Evolutionary conservation across 306 rosid species (phyloP).

Genomic region (Quercus agrifolia): DNA sequence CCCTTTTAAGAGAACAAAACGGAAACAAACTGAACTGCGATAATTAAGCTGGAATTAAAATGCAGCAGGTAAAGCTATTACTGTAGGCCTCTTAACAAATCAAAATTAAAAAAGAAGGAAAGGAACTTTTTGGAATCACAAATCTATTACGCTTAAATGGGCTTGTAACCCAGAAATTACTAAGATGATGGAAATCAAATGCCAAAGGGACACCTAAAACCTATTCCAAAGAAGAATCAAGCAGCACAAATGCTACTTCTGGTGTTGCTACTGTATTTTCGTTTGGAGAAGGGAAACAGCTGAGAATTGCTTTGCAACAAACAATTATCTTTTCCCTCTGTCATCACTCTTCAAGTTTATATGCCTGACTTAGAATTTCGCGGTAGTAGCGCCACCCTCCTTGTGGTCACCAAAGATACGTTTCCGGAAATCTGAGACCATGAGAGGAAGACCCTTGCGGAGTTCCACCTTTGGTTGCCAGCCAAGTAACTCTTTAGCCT

Average conservation of each 20-base stretch:
- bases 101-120: neutral
- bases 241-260: constrained; percentile 3
- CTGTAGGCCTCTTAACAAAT: neutral
- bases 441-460: constrained; percentile 85
- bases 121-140: constrained; percentile 7
- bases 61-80: neutral
- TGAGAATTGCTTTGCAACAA: constrained; percentile 15
- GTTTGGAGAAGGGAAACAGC: constrained; percentile 4
- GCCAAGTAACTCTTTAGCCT: constrained; percentile 80
- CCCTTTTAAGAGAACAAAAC: neutral
- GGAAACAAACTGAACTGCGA: neutral
- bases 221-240: neutral
- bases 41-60: neutral
- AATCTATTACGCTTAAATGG: constrained; percentile 17
- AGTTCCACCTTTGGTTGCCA: constrained; percentile 95
- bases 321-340: constrained; percentile 19
- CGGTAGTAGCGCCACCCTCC: constrained; percentile 33
- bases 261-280: constrained; percentile 9
- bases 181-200: constrained; percentile 3
- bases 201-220: constrained; percentile 8
- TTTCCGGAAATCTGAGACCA: constrained; percentile 89
- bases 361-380: constrained; percentile 25
- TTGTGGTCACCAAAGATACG: constrained; percentile 96
- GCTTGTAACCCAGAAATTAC: constrained; percentile 9
- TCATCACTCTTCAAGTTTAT: constrained; percentile 20